phyloP scores from a whole-genome alignment of 306 rosid species.

The Vigna radiata region DNA sequence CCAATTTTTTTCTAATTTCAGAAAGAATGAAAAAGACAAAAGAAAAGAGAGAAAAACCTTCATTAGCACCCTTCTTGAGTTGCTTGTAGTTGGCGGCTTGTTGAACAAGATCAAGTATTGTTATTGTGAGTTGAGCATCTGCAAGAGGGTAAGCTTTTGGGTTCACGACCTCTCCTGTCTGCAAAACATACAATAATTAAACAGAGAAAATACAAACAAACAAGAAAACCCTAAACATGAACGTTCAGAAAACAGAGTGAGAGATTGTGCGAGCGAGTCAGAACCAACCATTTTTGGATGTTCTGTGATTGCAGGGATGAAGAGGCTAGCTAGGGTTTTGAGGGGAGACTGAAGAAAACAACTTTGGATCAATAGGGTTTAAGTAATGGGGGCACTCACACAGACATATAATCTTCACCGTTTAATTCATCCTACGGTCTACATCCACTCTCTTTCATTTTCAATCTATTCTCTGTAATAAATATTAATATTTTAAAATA shows the following conservation, averaged over 20 bases:
- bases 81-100: conserved; percentile 93
- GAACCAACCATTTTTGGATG: conserved; percentile 57
- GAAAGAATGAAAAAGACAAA: neutral
- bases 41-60: conserved; percentile 50
- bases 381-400: neutral
- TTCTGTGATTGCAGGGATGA: conserved; percentile 20
- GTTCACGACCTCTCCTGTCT: conserved; percentile 84
- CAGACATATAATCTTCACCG: neutral
- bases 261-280: too few relatives aligned
- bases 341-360: neutral
- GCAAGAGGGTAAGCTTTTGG: conserved; percentile 91
- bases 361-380: neutral
- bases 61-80: conserved; percentile 92
- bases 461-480: too few relatives aligned
- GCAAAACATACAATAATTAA: conserved; percentile 25
- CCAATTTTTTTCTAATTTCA: neutral
- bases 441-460: neutral
- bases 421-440: neutral
- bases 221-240: neutral
- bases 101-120: conserved; percentile 84
- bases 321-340: conserved; percentile 44
- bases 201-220: neutral
- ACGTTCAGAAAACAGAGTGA: too few relatives aligned
- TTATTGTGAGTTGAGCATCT: conserved; percentile 75
- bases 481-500: too few relatives aligned